Conservation (phyloP, 371 early-diverging fungal species). For the Gilbertella persicaria region DNA sequence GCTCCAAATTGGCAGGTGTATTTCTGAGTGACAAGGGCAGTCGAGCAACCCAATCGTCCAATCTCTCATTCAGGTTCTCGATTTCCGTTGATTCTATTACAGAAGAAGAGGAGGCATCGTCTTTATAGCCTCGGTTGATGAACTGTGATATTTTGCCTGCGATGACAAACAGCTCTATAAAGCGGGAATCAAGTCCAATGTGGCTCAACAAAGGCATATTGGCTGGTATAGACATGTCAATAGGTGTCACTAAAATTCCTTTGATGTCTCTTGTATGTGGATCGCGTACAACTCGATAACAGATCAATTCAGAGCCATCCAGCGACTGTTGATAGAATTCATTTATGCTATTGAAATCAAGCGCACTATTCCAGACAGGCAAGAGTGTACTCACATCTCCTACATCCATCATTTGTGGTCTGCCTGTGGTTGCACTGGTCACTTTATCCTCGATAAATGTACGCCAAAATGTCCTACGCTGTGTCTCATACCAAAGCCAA, state of each 20-base stretch:
- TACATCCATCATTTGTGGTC: slow-evolving; percentile 55
- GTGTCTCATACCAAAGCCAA: slow-evolving; percentile 54
- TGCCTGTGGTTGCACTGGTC: slow-evolving; percentile 51
- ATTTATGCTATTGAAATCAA: neutral
- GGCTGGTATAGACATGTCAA: neutral
- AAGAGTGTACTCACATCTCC: slow-evolving; percentile 57
- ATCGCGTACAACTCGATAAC: slow-evolving; percentile 2
- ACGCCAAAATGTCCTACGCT: slow-evolving; percentile 56
- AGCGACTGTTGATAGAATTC: slow-evolving; percentile 14
- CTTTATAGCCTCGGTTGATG: slow-evolving; percentile 47
- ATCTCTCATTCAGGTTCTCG: slow-evolving; percentile 34
- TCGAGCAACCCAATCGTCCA: slow-evolving; percentile 44
- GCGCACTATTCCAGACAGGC: slow-evolving; percentile 49
- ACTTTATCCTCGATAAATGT: slow-evolving; percentile 48
- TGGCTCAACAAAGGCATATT: neutral
- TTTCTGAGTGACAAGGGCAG: slow-evolving; percentile 37
- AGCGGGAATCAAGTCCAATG: slow-evolving; percentile 8
- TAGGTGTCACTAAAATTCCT: slow-evolving; percentile 3
- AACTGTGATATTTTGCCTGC: slow-evolving; percentile 45
- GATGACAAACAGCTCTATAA: slow-evolving; percentile 16
- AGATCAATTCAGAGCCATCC: neutral
- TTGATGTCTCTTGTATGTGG: neutral
- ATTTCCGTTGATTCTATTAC: slow-evolving; percentile 30
- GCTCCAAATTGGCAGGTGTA: slow-evolving; percentile 36
- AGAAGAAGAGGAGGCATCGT: slow-evolving; percentile 27